phyloP scores from a whole-genome alignment of 192 early-diverging fungal genomes.

The Coemansia umbellata region DNA sequence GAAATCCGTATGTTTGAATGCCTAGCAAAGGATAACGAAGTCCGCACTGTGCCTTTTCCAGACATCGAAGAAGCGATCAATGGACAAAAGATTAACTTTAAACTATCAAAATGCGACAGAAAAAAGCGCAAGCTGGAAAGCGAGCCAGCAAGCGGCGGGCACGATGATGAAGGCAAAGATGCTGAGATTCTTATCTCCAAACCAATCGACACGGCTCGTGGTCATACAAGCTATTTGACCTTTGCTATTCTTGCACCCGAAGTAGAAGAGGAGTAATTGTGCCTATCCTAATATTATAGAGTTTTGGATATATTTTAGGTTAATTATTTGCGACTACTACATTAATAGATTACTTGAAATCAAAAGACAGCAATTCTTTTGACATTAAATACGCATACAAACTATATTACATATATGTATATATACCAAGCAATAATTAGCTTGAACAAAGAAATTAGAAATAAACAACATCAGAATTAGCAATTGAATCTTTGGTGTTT shows the following conservation, averaged over 20 bases:
- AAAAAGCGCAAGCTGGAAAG: slow-evolving; percentile 39
- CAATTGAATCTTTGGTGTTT: too few relatives aligned
- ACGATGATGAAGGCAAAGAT: neutral
- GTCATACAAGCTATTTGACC: slow-evolving; percentile 93
- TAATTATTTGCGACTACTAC: too few relatives aligned
- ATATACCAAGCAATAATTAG: too few relatives aligned
- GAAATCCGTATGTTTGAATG: slow-evolving; percentile 93
- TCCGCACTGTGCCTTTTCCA: slow-evolving; percentile 58
- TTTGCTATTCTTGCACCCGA: slow-evolving; percentile 65
- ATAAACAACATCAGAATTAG: too few relatives aligned
- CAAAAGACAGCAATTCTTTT: too few relatives aligned
- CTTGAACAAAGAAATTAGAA: too few relatives aligned
- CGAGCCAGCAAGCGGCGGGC: neutral
- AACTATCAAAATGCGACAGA: slow-evolving; percentile 9
- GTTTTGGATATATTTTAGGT: too few relatives aligned
- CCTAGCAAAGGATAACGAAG: slow-evolving; percentile 75
- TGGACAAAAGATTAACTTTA: slow-evolving; percentile 40
- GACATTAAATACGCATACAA: too few relatives aligned
- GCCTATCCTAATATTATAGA: neutral
- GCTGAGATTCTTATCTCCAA: slow-evolving; percentile 59
- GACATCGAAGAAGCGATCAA: slow-evolving; percentile 63
- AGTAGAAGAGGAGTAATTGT: neutral
- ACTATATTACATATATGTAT: too few relatives aligned
- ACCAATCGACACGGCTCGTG: slow-evolving; percentile 56
- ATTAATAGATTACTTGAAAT: too few relatives aligned